These are phyloP conservation scores for Nannochloropsis salina DNA, from an alignment of 108 stramenopile genomes.

Conservation along the genomic window DNA sequence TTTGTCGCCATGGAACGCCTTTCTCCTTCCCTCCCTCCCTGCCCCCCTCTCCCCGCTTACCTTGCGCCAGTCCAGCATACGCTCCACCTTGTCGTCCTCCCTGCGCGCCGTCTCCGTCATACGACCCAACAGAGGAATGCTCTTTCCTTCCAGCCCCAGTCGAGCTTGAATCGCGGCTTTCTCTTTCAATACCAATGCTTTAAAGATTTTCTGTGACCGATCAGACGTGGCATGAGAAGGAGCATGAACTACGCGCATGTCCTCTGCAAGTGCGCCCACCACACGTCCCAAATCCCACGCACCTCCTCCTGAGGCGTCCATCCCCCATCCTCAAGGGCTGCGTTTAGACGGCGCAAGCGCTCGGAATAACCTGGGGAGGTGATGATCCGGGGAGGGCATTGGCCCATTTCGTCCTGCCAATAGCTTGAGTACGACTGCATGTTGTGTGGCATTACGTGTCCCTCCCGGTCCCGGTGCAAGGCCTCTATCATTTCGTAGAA, in stretches of 20 bases:
- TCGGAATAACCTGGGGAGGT: background rate
- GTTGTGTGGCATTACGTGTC: background rate
- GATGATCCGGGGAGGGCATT: background rate
- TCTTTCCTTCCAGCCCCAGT: background rate
- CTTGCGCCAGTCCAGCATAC: background rate
- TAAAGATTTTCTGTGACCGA: background rate
- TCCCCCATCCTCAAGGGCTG: background rate
- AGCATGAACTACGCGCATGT: too few relatives aligned
- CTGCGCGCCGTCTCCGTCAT: background rate
- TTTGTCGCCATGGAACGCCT: background rate
- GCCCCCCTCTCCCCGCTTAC: background rate
- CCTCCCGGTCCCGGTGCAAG: constrained; percentile 9
- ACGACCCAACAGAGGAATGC: background rate
- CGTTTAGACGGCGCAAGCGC: background rate
- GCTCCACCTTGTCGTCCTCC: background rate
- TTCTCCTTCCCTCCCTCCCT: background rate
- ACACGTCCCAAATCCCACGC: background rate
- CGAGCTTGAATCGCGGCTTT: constrained; percentile 1
- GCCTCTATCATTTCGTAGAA: constrained; percentile 3
- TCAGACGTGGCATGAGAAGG: too few relatives aligned
- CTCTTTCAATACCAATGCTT: background rate
- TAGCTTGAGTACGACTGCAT: background rate
- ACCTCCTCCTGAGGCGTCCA: background rate
- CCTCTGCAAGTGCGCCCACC: too few relatives aligned
- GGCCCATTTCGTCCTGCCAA: background rate